phyloP scores from a whole-genome alignment of 257 asterid species.

The Thymus quinquecostatus region DNA sequence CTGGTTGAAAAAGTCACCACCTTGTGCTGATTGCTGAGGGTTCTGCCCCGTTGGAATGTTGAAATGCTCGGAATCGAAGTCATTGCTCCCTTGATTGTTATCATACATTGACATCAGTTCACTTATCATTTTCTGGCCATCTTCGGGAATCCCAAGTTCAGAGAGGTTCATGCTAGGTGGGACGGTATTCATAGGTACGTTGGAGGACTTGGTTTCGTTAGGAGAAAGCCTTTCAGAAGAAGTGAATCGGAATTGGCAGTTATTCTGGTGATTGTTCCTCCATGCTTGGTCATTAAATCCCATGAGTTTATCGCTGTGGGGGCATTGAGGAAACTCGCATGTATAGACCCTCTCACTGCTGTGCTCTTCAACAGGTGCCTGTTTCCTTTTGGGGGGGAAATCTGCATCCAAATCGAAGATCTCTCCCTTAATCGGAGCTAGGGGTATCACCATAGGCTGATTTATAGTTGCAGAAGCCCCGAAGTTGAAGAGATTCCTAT shows the following conservation, averaged over 20 bases:
- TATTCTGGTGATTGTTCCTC: constrained; percentile 61
- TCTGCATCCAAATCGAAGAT: constrained; percentile 44
- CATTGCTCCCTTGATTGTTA: constrained; percentile 31
- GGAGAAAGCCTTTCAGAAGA: constrained; percentile 33
- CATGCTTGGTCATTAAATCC: constrained; percentile 53
- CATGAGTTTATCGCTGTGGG: constrained; percentile 50
- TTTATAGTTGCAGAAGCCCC: constrained; percentile 29
- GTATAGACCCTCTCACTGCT: constrained; percentile 40
- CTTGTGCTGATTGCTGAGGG: constrained; percentile 40
- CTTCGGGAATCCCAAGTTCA: constrained; percentile 53
- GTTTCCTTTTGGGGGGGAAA: constrained; percentile 50
- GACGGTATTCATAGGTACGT: constrained; percentile 23
- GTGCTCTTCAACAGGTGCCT: constrained; percentile 35
- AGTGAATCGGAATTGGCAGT: constrained; percentile 47
- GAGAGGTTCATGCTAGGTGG: constrained; percentile 35
- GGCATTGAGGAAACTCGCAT: constrained; percentile 58
- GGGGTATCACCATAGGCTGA: constrained; percentile 29
- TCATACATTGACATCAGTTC: constrained; percentile 53
- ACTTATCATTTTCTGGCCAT: constrained; percentile 51
- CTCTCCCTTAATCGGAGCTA: constrained; percentile 56
- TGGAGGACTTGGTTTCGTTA: constrained; percentile 17
- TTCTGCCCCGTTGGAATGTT: constrained; percentile 28
- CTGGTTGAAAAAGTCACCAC: constrained; percentile 30
- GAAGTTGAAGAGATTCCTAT: constrained; percentile 36
- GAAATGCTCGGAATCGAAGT: constrained; percentile 36